Conservation (phyloP, 805 yeast species). For the Kuraishia cidri region DNA sequence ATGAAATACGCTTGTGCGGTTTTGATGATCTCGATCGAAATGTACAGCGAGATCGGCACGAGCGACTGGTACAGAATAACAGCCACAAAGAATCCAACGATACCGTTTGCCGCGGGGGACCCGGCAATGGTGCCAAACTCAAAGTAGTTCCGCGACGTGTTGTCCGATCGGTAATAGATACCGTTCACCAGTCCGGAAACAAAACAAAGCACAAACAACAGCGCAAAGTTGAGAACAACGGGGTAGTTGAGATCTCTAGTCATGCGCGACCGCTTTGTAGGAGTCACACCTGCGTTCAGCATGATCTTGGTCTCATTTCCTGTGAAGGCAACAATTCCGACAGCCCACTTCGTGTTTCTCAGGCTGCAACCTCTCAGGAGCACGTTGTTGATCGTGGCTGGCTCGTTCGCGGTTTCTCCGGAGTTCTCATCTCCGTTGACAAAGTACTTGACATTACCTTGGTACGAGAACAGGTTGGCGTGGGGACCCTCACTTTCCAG, state of each 20-base stretch:
- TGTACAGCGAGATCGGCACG: constrained; percentile 78
- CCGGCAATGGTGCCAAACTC: constrained; percentile 68
- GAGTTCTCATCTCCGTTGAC: constrained; percentile 24
- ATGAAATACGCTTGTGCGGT: constrained; percentile 79
- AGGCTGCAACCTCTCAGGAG: constrained; percentile 69
- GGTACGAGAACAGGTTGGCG: constrained; percentile 66
- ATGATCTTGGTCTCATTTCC: constrained; percentile 77
- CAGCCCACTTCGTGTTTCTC: constrained; percentile 77
- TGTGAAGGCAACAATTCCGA: constrained; percentile 69
- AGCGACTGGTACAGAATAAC: constrained; percentile 69
- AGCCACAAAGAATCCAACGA: constrained; percentile 67
- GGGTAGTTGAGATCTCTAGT: constrained; percentile 65
- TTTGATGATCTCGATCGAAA: constrained; percentile 75
- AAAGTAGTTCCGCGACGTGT: constrained; percentile 49
- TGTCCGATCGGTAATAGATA: constrained; percentile 37
- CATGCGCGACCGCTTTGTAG: constrained; percentile 68
- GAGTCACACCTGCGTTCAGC: constrained; percentile 75
- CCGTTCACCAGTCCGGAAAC: constrained; percentile 68
- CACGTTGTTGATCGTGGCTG: constrained; percentile 61
- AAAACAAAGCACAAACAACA: constrained; percentile 61
- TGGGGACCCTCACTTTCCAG: constrained; percentile 83
- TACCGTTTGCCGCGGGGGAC: constrained; percentile 57
- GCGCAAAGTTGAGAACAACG: constrained; percentile 55
- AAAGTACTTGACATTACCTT: constrained; percentile 53
- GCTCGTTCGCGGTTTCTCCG: constrained; percentile 38